These are phyloP conservation scores for Apiospora sp. DNA, from an alignment of 2,329 filamentous ascomycete species.

Conservation along the genomic window DNA sequence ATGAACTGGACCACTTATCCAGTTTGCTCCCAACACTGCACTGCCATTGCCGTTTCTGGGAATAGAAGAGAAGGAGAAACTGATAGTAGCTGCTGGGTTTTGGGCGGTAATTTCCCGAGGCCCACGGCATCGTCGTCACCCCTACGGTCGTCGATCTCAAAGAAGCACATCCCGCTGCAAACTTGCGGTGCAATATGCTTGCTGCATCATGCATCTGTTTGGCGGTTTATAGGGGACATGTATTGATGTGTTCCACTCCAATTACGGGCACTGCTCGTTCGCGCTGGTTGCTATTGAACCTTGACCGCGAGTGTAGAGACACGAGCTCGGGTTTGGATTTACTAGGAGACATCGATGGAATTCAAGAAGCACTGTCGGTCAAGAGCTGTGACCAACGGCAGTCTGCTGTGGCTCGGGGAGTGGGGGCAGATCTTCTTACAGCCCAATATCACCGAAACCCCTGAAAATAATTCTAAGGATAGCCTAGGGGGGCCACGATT, in stretches of 20 bases:
- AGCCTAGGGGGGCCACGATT: conserved; percentile 19
- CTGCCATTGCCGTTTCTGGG: conserved; percentile 16
- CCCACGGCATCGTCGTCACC: conserved; percentile 22
- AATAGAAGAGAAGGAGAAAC: neutral
- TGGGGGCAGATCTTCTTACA: conserved; percentile 20
- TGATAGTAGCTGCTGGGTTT: conserved; percentile 13
- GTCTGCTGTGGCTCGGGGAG: conserved; percentile 17
- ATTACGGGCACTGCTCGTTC: neutral
- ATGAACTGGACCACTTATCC: conserved; percentile 6
- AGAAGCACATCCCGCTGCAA: conserved; percentile 12
- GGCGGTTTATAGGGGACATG: neutral
- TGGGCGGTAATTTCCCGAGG: conserved; percentile 19
- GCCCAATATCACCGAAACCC: conserved; percentile 21
- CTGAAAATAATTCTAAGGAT: conserved; percentile 14
- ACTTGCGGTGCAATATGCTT: conserved; percentile 1
- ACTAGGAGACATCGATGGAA: neutral
- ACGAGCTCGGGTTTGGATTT: neutral
- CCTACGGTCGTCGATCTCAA: conserved; percentile 17
- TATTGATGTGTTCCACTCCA: neutral
- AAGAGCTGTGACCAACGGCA: conserved; percentile 24
- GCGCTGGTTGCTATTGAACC: neutral
- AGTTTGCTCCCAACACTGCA: neutral
- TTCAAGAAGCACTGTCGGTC: conserved; percentile 7
- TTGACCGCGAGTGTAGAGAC: neutral
- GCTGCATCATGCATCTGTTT: conserved; percentile 3